Evolutionary conservation across 2,329 filamentous ascomycete species (phyloP).

Genomic region (Didymella exigua): DNA sequence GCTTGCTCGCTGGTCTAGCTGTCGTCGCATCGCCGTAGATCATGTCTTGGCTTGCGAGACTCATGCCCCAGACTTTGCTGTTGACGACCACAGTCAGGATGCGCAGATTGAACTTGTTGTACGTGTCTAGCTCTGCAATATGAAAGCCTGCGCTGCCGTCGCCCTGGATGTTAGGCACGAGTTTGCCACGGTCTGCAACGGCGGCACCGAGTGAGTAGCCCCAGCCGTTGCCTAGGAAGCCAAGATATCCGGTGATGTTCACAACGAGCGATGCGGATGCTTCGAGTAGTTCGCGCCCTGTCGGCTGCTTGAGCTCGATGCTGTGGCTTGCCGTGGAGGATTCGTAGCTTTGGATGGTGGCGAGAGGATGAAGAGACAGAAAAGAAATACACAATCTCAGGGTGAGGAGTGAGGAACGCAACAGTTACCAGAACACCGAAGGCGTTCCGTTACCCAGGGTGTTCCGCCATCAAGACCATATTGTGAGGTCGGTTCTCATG

Average conservation of each 20-base stretch:
- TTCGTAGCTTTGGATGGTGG: background rate
- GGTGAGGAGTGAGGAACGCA: background rate
- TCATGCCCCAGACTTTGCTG: conserved; percentile 56
- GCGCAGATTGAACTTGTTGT: conserved; percentile 48
- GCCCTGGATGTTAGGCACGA: conserved; percentile 54
- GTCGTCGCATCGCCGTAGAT: conserved; percentile 47
- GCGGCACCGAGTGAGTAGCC: conserved; percentile 54
- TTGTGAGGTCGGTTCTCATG: background rate
- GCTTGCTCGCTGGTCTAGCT: conserved; percentile 38
- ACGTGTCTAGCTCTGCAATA: conserved; percentile 55
- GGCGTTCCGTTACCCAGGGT: background rate
- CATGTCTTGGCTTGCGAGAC: conserved; percentile 52
- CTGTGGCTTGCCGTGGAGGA: conserved; percentile 4
- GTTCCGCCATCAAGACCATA: background rate
- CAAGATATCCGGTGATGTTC: conserved; percentile 47
- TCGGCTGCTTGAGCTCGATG: conserved; percentile 39
- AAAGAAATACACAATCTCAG: background rate
- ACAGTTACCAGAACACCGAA: background rate
- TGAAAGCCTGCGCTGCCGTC: conserved; percentile 56
- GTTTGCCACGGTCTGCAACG: conserved; percentile 46
- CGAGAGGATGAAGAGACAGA: background rate
- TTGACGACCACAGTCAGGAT: conserved; percentile 54
- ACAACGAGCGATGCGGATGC: conserved; percentile 35
- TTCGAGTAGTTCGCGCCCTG: conserved; percentile 48
- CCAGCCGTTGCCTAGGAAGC: conserved; percentile 56